Conservation (phyloP, 495 filamentous ascomycete species). For the Symbiotaphrina buchneri region DNA sequence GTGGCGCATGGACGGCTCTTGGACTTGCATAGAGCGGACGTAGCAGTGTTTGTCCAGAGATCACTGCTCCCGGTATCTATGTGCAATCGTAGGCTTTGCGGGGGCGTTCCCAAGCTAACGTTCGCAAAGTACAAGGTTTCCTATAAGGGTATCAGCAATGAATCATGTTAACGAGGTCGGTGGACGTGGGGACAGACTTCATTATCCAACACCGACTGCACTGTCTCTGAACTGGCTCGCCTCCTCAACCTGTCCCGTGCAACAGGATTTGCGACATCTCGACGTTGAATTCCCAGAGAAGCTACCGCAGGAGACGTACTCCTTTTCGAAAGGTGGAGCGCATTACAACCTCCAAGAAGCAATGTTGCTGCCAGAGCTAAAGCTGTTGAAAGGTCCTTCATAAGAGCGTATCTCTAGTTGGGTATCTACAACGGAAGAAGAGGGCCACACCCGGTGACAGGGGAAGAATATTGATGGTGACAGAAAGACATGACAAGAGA, state of each 20-base stretch:
- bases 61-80: conserved; percentile 22
- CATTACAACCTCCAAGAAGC: too few relatives aligned
- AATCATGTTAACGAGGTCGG: neutral
- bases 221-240: conserved; percentile 10
- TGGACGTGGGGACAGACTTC: conserved; percentile 5
- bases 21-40: conserved; percentile 4
- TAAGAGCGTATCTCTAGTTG: too few relatives aligned
- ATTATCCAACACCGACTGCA: conserved; percentile 15
- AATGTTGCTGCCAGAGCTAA: too few relatives aligned
- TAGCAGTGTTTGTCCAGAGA: conserved; percentile 6
- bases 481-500: too few relatives aligned
- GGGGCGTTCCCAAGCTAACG: conserved; percentile 19
- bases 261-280: conserved; percentile 11
- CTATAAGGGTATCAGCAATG: conserved; percentile 3
- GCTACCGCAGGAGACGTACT: too few relatives aligned
- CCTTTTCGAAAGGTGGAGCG: too few relatives aligned
- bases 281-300: conserved; percentile 16
- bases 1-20: conserved; percentile 10
- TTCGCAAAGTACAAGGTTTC: conserved; percentile 23
- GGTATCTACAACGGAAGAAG: too few relatives aligned
- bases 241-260: conserved; percentile 12
- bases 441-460: too few relatives aligned
- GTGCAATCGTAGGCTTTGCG: conserved; percentile 18
- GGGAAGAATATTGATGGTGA: too few relatives aligned
- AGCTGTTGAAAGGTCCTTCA: too few relatives aligned